Conservation (phyloP, 768 basidiomycete species). For the Trametes sanguinea region DNA sequence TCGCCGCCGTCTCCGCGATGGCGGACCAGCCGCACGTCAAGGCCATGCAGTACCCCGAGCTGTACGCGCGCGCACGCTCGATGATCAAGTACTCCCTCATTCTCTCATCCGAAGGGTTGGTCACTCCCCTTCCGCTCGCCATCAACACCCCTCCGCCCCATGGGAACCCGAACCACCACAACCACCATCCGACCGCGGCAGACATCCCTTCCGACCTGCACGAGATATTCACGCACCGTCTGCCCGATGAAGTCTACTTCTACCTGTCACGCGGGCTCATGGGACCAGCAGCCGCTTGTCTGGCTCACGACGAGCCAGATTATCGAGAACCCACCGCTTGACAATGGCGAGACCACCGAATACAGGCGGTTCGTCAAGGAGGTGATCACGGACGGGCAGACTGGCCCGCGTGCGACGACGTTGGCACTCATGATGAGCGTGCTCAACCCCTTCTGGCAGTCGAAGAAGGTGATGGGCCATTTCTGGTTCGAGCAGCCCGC, state of each 20-base stretch:
- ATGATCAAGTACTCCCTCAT: constrained; percentile 93
- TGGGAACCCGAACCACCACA: constrained; percentile 50
- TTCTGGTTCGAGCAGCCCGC: constrained; percentile 74
- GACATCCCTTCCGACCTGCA: constrained; percentile 92
- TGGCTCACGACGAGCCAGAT: constrained; percentile 91
- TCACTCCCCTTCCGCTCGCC: constrained; percentile 79
- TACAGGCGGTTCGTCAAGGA: constrained; percentile 95
- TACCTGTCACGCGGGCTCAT: constrained; percentile 93
- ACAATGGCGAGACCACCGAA: constrained; percentile 94
- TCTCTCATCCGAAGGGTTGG: constrained; percentile 82
- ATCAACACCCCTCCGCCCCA: constrained; percentile 51
- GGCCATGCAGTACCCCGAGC: constrained; percentile 74
- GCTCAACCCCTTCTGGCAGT: constrained; percentile 78
- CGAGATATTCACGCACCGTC: constrained; percentile 90
- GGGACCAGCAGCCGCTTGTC: constrained; percentile 86
- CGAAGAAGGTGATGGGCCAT: constrained; percentile 65
- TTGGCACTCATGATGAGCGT: constrained; percentile 86
- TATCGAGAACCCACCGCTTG: constrained; percentile 83
- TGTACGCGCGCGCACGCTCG: constrained; percentile 84
- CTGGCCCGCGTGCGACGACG: constrained; percentile 88
- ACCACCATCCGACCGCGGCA: constrained; percentile 72
- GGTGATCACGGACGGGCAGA: constrained; percentile 92
- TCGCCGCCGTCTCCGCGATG: constrained; percentile 74
- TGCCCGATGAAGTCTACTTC: constrained; percentile 96
- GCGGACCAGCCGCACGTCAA: constrained; percentile 84